A percentile compares a stretch with the other conserved stretches of the same genome.
Evolutionary conservation across 441 rosid genomes (phyloP).

Genomic region (Adansonia grandidieri): DNA sequence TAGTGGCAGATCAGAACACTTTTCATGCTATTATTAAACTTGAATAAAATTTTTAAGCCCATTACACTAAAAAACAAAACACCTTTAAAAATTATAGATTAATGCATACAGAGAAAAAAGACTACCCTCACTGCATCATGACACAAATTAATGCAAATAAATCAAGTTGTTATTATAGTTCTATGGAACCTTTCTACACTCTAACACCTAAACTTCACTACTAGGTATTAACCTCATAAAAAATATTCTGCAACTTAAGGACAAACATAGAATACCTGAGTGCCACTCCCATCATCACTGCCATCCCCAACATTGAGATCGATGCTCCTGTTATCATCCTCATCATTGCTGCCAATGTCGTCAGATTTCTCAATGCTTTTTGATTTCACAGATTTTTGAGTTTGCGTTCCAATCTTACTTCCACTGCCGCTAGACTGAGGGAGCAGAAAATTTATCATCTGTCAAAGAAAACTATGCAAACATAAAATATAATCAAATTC

Average conservation of each 20-base stretch:
- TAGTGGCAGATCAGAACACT: not conserved
- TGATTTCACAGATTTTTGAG: conserved; percentile 51
- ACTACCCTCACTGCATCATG: not conserved
- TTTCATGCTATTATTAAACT: not conserved
- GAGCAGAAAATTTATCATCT: conserved; percentile 24
- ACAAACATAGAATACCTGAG: conserved; percentile 49
- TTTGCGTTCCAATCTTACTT: conserved; percentile 62
- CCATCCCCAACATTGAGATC: conserved; percentile 48
- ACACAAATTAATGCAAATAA: not conserved
- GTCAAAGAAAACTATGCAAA: conserved; percentile 16
- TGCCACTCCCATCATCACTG: conserved; percentile 67
- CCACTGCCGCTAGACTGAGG: conserved; percentile 72
- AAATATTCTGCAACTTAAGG: conserved; percentile 5
- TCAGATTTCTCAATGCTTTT: conserved; percentile 47
- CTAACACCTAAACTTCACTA: not conserved
- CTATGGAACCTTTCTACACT: not conserved
- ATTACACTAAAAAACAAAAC: not conserved
- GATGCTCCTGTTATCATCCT: conserved; percentile 44
- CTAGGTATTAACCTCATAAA: not conserved
- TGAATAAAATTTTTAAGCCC: not conserved
- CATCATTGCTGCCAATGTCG: conserved; percentile 53
- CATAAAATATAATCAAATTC: conserved; percentile 19
- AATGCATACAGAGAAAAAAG: not conserved
- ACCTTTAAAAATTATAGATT: not conserved
- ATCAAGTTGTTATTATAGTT: not conserved